Evolutionary conservation across 306 rosid species (phyloP).

Genomic region (Castanea sativa): DNA sequence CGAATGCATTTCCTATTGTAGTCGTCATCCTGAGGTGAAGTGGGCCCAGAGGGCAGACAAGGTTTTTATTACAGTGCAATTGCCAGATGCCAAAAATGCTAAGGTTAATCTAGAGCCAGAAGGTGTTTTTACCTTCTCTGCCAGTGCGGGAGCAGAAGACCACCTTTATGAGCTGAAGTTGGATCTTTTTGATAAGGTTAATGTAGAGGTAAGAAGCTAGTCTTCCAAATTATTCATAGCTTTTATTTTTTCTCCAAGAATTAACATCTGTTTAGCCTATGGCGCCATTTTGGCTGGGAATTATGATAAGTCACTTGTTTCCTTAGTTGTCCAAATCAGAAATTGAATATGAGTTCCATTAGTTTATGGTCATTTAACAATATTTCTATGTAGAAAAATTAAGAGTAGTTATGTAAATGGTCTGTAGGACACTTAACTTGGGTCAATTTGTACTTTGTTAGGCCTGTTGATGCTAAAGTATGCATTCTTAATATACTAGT

Average conservation of each 20-base stretch:
- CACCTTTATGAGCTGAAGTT: constrained; percentile 64
- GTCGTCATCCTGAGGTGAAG: constrained; percentile 98
- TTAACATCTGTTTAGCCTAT: not conserved
- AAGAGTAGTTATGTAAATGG: not conserved
- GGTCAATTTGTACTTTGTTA: not conserved
- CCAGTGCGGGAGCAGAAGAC: constrained; percentile 70
- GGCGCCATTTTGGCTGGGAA: not conserved
- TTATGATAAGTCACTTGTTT: not conserved
- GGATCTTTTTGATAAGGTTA: constrained; percentile 89
- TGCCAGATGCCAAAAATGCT: constrained; percentile 78
- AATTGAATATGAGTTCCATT: not conserved
- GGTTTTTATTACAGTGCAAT: constrained; percentile 75
- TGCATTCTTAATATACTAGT: not conserved
- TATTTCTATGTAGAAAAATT: not conserved
- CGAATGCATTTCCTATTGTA: constrained; percentile 17
- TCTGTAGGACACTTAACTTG: not conserved
- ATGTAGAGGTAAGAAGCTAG: constrained; percentile 63
- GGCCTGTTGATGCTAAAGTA: not conserved
- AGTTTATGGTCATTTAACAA: not conserved
- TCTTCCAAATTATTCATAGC: not conserved
- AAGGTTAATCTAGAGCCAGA: constrained; percentile 89
- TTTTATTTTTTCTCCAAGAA: not conserved
- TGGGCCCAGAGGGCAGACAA: constrained; percentile 97
- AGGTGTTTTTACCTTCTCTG: constrained; percentile 69
- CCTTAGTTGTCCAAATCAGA: not conserved